These are phyloP conservation scores for Vaccinium corymbosum DNA, from an alignment of 148 eudicot genomes.

Conservation along the genomic window DNA sequence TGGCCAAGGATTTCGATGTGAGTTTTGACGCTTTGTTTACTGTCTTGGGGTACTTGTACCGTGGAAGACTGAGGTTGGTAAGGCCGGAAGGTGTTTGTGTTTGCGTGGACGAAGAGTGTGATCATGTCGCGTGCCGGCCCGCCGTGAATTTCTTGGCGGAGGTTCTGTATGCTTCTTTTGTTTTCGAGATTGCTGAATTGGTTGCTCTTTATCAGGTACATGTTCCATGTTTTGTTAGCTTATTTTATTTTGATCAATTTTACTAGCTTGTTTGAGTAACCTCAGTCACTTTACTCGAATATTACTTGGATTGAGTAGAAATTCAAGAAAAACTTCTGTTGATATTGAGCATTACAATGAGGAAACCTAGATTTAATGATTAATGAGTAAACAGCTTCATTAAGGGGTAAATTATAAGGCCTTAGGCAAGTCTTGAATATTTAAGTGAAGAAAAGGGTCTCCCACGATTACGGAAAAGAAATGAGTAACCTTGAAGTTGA, in stretches of 20 bases:
- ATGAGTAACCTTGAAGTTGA: neutral
- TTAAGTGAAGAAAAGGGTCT: neutral
- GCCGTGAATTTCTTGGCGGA: conserved; percentile 62
- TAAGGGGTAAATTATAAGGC: neutral
- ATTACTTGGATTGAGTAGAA: neutral
- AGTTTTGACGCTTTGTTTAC: conserved; percentile 60
- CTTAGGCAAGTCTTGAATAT: neutral
- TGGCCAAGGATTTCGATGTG: conserved; percentile 54
- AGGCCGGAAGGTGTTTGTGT: conserved; percentile 51
- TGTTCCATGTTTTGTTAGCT: neutral
- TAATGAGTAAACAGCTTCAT: neutral
- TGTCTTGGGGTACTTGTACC: conserved; percentile 64
- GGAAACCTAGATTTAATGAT: neutral
- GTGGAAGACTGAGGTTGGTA: conserved; percentile 48
- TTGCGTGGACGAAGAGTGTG: conserved; percentile 77
- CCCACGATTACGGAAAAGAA: neutral
- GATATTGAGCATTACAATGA: neutral
- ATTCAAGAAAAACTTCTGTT: neutral
- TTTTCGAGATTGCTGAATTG: conserved; percentile 68
- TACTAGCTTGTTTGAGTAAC: too few relatives aligned
- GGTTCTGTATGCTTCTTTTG: conserved; percentile 61
- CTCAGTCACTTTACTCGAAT: neutral
- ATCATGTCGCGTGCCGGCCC: conserved; percentile 68
- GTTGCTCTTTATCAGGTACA: conserved; percentile 73
- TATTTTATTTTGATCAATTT: too few relatives aligned